Evolutionary conservation across 352 stramenopile genomes (phyloP).

Genomic region (Pythium dissimile): DNA sequence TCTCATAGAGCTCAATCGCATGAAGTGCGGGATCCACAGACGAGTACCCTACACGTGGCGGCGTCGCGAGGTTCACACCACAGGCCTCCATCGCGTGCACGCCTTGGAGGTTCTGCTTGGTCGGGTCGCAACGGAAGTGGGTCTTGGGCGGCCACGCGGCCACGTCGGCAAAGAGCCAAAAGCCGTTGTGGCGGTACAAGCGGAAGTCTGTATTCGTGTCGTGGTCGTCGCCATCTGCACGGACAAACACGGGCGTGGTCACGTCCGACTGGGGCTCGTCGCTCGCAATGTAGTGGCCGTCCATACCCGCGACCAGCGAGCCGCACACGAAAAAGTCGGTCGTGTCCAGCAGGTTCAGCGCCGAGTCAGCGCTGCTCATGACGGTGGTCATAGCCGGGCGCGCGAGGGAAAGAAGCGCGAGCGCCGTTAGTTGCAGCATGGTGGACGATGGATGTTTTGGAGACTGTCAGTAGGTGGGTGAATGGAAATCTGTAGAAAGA

Average conservation of each 20-base stretch:
- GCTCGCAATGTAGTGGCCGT: constrained; percentile 47
- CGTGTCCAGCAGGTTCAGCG: constrained; percentile 10
- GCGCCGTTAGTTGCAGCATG: neutral
- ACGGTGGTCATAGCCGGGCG: neutral
- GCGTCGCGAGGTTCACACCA: constrained; percentile 27
- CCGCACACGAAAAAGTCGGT: constrained; percentile 52
- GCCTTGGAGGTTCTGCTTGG: constrained; percentile 23
- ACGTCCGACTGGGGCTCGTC: constrained; percentile 29
- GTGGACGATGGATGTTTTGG: neutral
- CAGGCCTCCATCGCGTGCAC: constrained; percentile 22
- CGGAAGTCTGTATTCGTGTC: no score
- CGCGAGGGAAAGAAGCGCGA: neutral
- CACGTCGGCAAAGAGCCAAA: constrained; percentile 66
- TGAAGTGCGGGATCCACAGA: constrained; percentile 7
- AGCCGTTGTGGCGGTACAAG: constrained; percentile 55
- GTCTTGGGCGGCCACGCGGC: constrained; percentile 49
- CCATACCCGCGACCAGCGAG: constrained; percentile 39
- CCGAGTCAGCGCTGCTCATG: constrained; percentile 1
- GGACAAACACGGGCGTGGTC: constrained; percentile 39
- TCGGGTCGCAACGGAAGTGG: constrained; percentile 62
- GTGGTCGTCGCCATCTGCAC: constrained; percentile 33
- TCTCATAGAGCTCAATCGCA: constrained; percentile 25
- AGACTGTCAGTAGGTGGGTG: neutral
- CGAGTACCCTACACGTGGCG: constrained; percentile 40
- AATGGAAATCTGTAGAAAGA: neutral